These are phyloP conservation scores for Penicillium sp. DNA, from an alignment of 2,329 filamentous ascomycete species.

Conservation along the genomic window DNA sequence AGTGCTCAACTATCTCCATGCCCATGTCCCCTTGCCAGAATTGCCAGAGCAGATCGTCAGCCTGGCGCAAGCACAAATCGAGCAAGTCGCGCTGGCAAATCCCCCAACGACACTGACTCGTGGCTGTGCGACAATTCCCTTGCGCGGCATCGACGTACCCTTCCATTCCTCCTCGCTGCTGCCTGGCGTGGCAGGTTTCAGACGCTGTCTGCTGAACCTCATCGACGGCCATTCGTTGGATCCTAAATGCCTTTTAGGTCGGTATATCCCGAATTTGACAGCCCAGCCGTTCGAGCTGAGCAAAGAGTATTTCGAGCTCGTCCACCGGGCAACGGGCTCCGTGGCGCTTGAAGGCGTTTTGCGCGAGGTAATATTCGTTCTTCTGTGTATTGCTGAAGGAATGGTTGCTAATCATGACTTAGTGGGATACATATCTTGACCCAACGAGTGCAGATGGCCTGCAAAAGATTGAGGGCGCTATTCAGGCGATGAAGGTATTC, in stretches of 20 bases:
- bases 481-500: background rate
- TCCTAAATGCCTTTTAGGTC: background rate
- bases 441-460: background rate
- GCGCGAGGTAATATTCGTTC: background rate
- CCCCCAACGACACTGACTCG: slow-evolving; percentile 66
- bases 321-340: slow-evolving; percentile 20
- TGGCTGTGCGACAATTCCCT: slow-evolving; percentile 89
- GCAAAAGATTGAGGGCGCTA: slow-evolving; percentile 1
- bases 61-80: background rate
- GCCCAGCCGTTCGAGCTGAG: slow-evolving; percentile 1
- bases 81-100: slow-evolving; percentile 63
- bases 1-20: slow-evolving; percentile 1
- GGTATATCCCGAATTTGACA: background rate
- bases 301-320: background rate
- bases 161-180: slow-evolving; percentile 67
- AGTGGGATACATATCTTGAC: background rate
- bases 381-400: background rate
- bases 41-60: background rate
- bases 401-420: background rate
- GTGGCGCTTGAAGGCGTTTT: background rate
- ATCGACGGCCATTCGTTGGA: background rate
- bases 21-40: background rate
- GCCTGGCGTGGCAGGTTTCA: background rate
- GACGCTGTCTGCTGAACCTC: background rate
- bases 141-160: slow-evolving; percentile 81